Conservation (phyloP, 2,329 filamentous ascomycete genomes). For the Xylariaceae sp. region DNA sequence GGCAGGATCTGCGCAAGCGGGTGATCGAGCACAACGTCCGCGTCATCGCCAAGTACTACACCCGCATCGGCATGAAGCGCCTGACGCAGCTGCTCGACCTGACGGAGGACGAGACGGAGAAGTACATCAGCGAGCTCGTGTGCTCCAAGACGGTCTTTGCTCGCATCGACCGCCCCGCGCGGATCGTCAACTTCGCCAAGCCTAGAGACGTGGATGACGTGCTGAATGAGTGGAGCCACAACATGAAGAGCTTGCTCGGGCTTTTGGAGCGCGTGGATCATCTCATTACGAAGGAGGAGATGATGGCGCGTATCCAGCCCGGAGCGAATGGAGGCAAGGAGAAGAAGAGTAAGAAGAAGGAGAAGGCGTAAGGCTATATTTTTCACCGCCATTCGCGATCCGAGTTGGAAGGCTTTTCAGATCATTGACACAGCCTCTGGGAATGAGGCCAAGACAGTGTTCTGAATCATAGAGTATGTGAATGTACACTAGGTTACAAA, state of each 20-base stretch:
- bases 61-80: conserved; percentile 86
- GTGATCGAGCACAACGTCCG: conserved; percentile 99
- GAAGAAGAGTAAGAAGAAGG: conserved; percentile 34
- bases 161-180: conserved; percentile 90
- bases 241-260: conserved; percentile 90
- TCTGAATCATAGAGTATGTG: conserved; percentile 25
- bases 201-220: conserved; percentile 92
- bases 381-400: conserved; percentile 15
- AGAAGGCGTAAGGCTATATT: conserved; percentile 26
- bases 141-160: conserved; percentile 97
- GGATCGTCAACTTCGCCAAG: conserved; percentile 90
- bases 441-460: conserved; percentile 13
- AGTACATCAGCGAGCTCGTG: conserved; percentile 96
- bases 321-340: conserved; percentile 39
- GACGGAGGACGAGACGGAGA: conserved; percentile 92
- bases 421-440: conserved; percentile 8
- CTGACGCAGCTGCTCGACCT: conserved; percentile 88
- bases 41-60: conserved; percentile 98
- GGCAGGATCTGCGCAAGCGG: conserved; percentile 92
- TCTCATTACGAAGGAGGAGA: conserved; percentile 98
- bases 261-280: conserved; percentile 90
- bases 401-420: conserved; percentile 1
- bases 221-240: conserved; percentile 96
- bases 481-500: conserved; percentile 30
- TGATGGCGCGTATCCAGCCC: conserved; percentile 97